Percentiles rank a stretch among this genome's conserved stretches.
Conservation (phyloP, 352 stramenopile species). For the Phytophthora quininea region DNA sequence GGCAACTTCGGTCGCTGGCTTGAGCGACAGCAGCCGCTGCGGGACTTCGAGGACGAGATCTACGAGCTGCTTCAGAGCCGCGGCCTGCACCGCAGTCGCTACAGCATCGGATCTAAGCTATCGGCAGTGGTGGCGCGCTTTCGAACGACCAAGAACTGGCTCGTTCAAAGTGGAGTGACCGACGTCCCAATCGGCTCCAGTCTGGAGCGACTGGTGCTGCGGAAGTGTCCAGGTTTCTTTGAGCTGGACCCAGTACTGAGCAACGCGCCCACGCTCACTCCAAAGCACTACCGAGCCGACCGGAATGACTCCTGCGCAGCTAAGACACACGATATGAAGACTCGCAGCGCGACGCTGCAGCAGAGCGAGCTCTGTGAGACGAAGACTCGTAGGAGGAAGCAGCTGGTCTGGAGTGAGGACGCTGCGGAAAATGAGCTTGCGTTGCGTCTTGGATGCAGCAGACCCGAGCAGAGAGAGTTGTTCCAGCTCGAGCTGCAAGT, state of each 20-base stretch:
- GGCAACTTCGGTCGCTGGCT: slow-evolving; percentile 11
- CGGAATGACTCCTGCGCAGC: no score
- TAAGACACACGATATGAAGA: neutral
- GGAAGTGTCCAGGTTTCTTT: slow-evolving; percentile 11
- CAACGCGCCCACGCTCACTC: neutral
- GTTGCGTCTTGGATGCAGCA: no score
- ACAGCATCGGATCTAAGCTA: slow-evolving; percentile 4
- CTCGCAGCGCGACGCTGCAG: no score
- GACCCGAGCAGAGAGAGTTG: no score
- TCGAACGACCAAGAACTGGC: slow-evolving; percentile 8
- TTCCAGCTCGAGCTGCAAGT: no score
- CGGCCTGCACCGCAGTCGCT: slow-evolving; percentile 6
- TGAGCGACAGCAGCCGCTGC: neutral
- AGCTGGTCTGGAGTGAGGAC: no score
- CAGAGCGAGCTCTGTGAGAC: no score
- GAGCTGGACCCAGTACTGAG: slow-evolving; percentile 7
- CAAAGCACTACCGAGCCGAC: neutral
- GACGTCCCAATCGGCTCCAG: slow-evolving; percentile 2
- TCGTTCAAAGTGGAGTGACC: slow-evolving; percentile 1
- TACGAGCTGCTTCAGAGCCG: slow-evolving; percentile 8
- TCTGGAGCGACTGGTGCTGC: slow-evolving; percentile 10
- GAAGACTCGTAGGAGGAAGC: no score
- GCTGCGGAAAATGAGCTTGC: no score
- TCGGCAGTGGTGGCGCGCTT: slow-evolving; percentile 7
- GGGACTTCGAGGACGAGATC: slow-evolving; percentile 11